Base-by-base conservation (phyloP, 306 rosid species). In the Dicorynia guianensis region DNA sequence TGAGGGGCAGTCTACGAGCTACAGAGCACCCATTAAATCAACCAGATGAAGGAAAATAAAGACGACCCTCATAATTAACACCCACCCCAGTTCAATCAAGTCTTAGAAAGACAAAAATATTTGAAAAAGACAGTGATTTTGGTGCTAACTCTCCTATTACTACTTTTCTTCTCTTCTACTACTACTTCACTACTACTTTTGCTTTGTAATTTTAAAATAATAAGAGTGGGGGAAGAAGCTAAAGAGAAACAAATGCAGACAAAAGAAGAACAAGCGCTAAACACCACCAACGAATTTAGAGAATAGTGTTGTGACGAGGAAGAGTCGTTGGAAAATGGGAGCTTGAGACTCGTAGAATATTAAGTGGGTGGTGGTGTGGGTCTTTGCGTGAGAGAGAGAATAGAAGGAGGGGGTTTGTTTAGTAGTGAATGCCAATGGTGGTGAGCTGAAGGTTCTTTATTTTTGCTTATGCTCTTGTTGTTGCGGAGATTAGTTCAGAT, bases 221-320 rank as follows among this genome's bases (percentile, higher is more conserved):
- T n/a, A 69, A 55, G 35, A 38, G 38, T 43, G 33, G 52, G 78
- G 2, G 50, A 52, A 68, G 79, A 68, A 47, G 77, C 49, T 71
- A 62, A 59, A 80, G 71, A 71, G 82, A 63, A 84, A 84, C 82
- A 80, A 83, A 86, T 85, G 89, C 58, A 76, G 87, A 87, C 85
- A 87, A 85, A 81, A 74, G 77, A 78, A 89, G 88, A 84, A 79
- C 63, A 78, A 66, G 68, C 75, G 82, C 78, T 78, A 81, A 81
- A 78, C 84, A 85, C 78, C 71, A 83, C 18, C 63, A 77, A 58
- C 61, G 67, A 68, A 67, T 62, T 55, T 42, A 12, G 76, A 75
- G 69, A 77, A 75, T 40, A 66, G 81, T 73, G 72, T 38, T 68
- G 72, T 25, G 67, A 69, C 66, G 49, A 81, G 81, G 75, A 71